phyloP scores from a whole-genome alignment of 2,329 filamentous ascomycete species.

The Penicillium capsulatum region DNA sequence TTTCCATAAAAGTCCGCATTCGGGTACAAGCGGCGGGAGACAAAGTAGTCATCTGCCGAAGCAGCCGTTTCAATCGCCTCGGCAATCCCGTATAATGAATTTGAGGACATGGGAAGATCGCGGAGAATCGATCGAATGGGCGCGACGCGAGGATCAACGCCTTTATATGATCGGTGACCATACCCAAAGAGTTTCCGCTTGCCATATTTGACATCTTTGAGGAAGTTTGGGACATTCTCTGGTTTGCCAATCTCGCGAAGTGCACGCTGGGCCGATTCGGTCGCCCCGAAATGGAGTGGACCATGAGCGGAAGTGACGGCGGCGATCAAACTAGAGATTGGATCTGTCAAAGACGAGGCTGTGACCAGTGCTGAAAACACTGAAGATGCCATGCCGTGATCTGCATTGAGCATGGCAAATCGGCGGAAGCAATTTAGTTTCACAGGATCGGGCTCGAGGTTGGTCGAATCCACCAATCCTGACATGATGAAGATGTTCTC shows the following conservation, averaged over 20 bases:
- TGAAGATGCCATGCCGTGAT: conserved; percentile 58
- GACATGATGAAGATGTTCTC: conserved; percentile 56
- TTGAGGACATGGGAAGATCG: conserved; percentile 15
- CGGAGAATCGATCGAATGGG: conserved; percentile 25
- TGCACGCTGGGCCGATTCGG: conserved; percentile 52
- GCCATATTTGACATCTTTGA: conserved; percentile 27
- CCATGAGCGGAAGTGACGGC: conserved; percentile 55
- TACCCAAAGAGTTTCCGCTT: conserved; percentile 29
- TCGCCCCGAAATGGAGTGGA: conserved; percentile 57
- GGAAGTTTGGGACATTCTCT: conserved; percentile 28
- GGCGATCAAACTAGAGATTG: conserved; percentile 50
- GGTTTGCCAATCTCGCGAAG: conserved; percentile 20
- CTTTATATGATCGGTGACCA: conserved; percentile 32
- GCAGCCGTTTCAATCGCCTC: conserved; percentile 26
- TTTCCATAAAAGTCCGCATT: conserved; percentile 47
- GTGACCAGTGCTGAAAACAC: conserved; percentile 56
- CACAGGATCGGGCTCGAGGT: conserved; percentile 46
- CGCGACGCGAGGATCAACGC: conserved; percentile 26
- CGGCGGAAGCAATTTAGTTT: conserved; percentile 49
- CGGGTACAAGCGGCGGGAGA: conserved; percentile 33
- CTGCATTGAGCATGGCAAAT: conserved; percentile 55
- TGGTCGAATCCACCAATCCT: conserved; percentile 48
- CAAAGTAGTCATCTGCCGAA: conserved; percentile 27
- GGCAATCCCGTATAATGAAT: conserved; percentile 23
- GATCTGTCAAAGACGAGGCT: conserved; percentile 54